phyloP scores from a whole-genome alignment of 2,329 filamentous ascomycete genomes.

The Aspergillus candidus region DNA sequence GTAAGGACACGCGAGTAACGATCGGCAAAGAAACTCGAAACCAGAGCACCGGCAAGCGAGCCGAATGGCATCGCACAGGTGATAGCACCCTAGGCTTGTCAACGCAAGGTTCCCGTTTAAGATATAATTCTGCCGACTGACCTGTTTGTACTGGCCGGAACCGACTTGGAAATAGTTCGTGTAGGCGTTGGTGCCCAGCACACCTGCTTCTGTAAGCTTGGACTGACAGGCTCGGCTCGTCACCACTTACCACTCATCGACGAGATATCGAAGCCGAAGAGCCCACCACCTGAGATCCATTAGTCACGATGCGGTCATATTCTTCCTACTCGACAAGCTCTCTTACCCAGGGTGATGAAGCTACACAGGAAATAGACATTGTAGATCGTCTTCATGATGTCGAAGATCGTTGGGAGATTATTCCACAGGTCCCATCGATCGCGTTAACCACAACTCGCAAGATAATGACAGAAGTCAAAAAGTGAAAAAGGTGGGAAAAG shows the following conservation, averaged over 20 bases:
- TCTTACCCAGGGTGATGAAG: constrained; percentile 16
- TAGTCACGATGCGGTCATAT: not conserved
- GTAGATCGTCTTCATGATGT: constrained; percentile 16
- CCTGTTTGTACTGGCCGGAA: constrained; percentile 16
- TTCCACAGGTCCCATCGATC: not conserved
- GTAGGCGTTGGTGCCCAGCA: constrained; percentile 14
- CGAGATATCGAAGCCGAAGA: constrained; percentile 55
- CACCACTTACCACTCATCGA: constrained; percentile 37
- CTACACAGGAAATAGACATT: constrained; percentile 17
- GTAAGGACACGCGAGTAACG: constrained; percentile 45
- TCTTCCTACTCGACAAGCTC: too few species aligned
- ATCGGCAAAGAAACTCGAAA: constrained; percentile 49
- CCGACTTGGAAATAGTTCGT: constrained; percentile 16
- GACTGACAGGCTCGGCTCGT: too few species aligned
- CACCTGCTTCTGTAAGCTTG: constrained; percentile 3
- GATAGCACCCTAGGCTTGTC: constrained; percentile 29
- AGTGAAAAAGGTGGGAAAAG: not conserved
- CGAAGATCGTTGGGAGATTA: not conserved
- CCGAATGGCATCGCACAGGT: constrained; percentile 34
- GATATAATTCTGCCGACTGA: not conserved
- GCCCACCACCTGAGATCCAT: constrained; percentile 39
- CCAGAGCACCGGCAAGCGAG: constrained; percentile 40
- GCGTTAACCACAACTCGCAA: not conserved
- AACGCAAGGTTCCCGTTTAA: not conserved
- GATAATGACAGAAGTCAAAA: not conserved